phyloP scores from a whole-genome alignment of 1,284 basidiomycete genomes.

The Ganoderma leucocontextum region DNA sequence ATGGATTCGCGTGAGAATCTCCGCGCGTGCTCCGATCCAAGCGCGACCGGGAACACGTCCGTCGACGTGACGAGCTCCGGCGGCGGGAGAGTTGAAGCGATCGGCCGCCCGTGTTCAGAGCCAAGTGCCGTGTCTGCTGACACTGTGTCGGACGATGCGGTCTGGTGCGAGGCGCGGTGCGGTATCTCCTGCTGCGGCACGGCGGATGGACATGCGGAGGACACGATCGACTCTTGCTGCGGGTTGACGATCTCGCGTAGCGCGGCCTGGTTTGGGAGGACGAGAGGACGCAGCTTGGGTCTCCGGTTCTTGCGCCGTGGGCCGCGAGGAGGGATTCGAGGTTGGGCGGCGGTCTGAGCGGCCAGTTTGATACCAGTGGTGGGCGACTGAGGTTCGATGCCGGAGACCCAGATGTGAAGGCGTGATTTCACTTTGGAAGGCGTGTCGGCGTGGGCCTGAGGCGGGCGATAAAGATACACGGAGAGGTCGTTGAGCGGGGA shows the following conservation, averaged over 20 bases:
- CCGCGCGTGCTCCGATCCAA: slow-evolving; percentile 3
- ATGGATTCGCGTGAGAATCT: slow-evolving; percentile 15
- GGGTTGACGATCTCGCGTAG: slow-evolving; percentile 25
- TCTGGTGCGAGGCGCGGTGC: slow-evolving; percentile 17
- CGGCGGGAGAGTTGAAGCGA: not conserved
- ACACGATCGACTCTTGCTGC: slow-evolving; percentile 19
- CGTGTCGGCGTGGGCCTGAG: slow-evolving; percentile 15
- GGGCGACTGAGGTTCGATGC: slow-evolving; percentile 12
- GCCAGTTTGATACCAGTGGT: not conserved
- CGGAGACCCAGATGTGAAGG: slow-evolving; percentile 23
- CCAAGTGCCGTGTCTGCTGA: slow-evolving; percentile 25
- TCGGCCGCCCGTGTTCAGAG: not conserved
- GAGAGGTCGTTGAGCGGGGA: slow-evolving; percentile 26
- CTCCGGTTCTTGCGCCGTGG: not conserved
- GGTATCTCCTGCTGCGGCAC: slow-evolving; percentile 31
- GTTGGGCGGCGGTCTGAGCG: not conserved
- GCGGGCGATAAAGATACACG: slow-evolving; percentile 15
- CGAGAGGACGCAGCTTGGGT: slow-evolving; percentile 29
- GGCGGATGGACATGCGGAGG: slow-evolving; percentile 27
- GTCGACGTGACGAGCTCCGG: not conserved
- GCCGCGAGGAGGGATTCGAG: not conserved
- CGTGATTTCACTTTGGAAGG: slow-evolving; percentile 14
- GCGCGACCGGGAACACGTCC: not conserved
- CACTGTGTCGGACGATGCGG: not conserved
- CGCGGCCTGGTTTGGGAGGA: slow-evolving; percentile 34